phyloP scores from a whole-genome alignment of 768 basidiomycete genomes.

The Lepiota subincarnata region DNA sequence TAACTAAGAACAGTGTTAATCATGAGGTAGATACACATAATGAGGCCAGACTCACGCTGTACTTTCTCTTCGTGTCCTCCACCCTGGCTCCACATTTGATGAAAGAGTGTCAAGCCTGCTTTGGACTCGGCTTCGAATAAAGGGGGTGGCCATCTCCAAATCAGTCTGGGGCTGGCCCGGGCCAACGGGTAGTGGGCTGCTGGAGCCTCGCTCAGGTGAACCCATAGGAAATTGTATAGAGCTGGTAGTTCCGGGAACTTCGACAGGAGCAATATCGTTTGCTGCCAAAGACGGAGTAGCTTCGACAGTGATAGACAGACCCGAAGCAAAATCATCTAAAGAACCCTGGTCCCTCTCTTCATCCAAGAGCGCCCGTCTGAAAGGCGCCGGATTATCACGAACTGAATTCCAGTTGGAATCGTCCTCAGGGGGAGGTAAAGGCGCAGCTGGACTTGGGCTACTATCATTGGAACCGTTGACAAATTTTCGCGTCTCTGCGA shows the following conservation, averaged over 20 bases:
- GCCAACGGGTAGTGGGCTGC: slow-evolving; percentile 13
- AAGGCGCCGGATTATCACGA: slow-evolving; percentile 64
- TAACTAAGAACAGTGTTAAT: slow-evolving; percentile 43
- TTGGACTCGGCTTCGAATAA: slow-evolving; percentile 81
- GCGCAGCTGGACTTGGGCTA: slow-evolving; percentile 51
- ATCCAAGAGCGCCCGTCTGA: slow-evolving; percentile 68
- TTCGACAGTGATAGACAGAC: slow-evolving; percentile 26
- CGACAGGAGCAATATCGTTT: slow-evolving; percentile 50
- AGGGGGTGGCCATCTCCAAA: slow-evolving; percentile 68
- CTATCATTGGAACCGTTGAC: slow-evolving; percentile 52
- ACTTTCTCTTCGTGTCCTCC: slow-evolving; percentile 85
- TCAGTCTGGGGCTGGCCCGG: slow-evolving; percentile 57
- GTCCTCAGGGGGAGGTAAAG: slow-evolving; percentile 35
- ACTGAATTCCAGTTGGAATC: slow-evolving; percentile 44
- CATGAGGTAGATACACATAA: slow-evolving; percentile 6
- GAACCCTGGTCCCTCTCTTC: slow-evolving; percentile 55
- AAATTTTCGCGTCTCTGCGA: slow-evolving; percentile 66
- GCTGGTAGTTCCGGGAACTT: slow-evolving; percentile 51
- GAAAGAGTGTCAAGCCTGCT: slow-evolving; percentile 63
- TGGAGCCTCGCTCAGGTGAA: slow-evolving; percentile 56
- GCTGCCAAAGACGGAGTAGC: slow-evolving; percentile 41
- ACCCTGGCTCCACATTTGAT: slow-evolving; percentile 58
- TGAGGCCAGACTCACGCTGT: slow-evolving; percentile 62
- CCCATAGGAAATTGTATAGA: slow-evolving; percentile 79
- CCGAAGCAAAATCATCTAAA: slow-evolving; percentile 36